A percentile compares a stretch with the other conserved stretches of the same genome.
Conservation (phyloP, 257 asterid species). For the Solanum pinnatisectum region DNA sequence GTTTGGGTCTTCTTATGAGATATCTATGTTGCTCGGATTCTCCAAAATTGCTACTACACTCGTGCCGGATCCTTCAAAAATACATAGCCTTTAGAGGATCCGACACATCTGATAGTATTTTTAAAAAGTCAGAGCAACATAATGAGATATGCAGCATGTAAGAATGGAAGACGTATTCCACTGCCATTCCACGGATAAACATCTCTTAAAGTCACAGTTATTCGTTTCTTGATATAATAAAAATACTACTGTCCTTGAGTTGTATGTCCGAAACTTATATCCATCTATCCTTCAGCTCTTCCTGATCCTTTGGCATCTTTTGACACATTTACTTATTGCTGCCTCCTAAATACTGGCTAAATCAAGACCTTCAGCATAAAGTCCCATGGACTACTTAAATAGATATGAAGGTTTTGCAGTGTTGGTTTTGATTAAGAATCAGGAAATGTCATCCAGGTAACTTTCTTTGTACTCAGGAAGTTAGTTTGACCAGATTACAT, state of each 20-base stretch:
- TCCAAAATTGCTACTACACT: not conserved
- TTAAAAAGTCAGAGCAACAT: not conserved
- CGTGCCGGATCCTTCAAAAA: not conserved
- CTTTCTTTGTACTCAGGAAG: not conserved
- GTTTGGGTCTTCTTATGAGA: not conserved
- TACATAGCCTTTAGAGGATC: not conserved
- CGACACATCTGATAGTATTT: not conserved
- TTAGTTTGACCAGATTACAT: not conserved
- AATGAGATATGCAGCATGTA: not conserved
- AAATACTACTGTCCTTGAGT: not conserved
- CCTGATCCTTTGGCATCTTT: not conserved
- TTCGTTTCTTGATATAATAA: not conserved
- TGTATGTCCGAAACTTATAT: not conserved
- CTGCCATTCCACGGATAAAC: not conserved
- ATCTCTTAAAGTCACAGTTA: not conserved
- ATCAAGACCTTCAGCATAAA: not conserved
- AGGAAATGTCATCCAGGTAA: not conserved
- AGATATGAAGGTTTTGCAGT: not conserved
- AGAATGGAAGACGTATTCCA: not conserved
- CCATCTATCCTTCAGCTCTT: not conserved
- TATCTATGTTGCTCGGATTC: not conserved
- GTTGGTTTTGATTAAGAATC: not conserved
- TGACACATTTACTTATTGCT: not conserved
- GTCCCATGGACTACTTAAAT: not conserved
- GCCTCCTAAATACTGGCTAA: not conserved